Percentiles rank a stretch among this genome's conserved stretches.
These are phyloP conservation scores for Penicillium turbatum DNA, from an alignment of 495 filamentous ascomycete species.

Conservation along the genomic window DNA sequence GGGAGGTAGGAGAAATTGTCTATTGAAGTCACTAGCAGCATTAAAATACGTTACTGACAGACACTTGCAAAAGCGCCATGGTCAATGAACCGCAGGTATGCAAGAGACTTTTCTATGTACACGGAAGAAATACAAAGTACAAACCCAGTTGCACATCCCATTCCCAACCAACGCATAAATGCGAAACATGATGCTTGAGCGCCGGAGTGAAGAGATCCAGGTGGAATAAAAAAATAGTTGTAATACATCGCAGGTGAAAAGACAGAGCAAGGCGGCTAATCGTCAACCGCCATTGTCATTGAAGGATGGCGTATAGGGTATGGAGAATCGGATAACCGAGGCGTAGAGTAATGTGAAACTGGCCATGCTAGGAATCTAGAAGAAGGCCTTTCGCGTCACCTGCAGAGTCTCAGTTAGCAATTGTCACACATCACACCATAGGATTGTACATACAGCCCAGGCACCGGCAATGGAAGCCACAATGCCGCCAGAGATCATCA, in stretches of 20 bases:
- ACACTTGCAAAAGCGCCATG: slow-evolving; percentile 24
- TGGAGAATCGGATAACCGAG: slow-evolving; percentile 23
- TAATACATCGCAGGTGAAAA: slow-evolving; percentile 43
- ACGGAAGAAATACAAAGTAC: slow-evolving; percentile 35
- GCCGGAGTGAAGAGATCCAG: slow-evolving; percentile 48
- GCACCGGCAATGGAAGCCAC: slow-evolving; percentile 77
- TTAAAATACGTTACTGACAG: slow-evolving; percentile 33
- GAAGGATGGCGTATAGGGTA: slow-evolving; percentile 30
- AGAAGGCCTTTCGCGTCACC: slow-evolving; percentile 55
- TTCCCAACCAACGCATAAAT: slow-evolving; percentile 45
- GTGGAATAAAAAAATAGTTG: slow-evolving; percentile 29
- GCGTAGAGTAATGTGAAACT: slow-evolving; percentile 17
- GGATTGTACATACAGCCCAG: slow-evolving; percentile 70
- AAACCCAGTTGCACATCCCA: slow-evolving; percentile 47
- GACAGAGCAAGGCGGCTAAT: slow-evolving; percentile 20
- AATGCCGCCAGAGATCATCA: slow-evolving; percentile 87
- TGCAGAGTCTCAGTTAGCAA: slow-evolving; percentile 35
- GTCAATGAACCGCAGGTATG: slow-evolving; percentile 35
- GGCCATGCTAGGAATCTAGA: slow-evolving; percentile 35
- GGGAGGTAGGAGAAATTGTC: slow-evolving; percentile 19
- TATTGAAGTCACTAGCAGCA: slow-evolving; percentile 33
- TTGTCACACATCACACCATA: not conserved
- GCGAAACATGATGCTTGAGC: slow-evolving; percentile 45
- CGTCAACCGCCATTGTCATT: slow-evolving; percentile 30
- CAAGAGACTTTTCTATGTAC: slow-evolving; percentile 48